phyloP scores from a whole-genome alignment of 2,329 filamentous ascomycete genomes.

The Neofusicoccum sp. region DNA sequence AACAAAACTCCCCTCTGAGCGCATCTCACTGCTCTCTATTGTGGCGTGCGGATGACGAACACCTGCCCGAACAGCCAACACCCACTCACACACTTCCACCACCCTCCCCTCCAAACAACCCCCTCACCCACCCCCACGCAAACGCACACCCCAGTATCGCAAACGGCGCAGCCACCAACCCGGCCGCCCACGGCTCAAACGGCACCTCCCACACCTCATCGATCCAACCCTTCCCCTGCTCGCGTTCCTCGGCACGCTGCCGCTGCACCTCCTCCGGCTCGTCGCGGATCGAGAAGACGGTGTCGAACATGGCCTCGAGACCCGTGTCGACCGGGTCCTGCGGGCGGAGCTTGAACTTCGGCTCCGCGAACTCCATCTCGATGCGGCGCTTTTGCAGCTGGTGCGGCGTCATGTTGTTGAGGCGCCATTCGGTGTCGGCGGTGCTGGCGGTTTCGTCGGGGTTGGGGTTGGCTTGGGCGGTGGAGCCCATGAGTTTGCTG shows the following conservation, averaged over 20 bases:
- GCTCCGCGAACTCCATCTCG: slow-evolving; percentile 6
- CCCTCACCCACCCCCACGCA: not conserved
- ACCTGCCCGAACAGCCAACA: not conserved
- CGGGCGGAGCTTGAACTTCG: slow-evolving; percentile 13
- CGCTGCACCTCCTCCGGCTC: slow-evolving; percentile 20
- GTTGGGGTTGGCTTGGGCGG: not conserved
- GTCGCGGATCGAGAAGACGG: slow-evolving; percentile 23
- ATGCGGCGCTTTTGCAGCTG: slow-evolving; percentile 1
- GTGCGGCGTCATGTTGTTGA: not conserved
- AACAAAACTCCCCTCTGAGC: no score
- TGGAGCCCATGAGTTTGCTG: slow-evolving; percentile 29
- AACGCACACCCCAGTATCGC: not conserved
- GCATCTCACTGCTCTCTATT: no score
- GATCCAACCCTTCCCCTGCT: slow-evolving; percentile 1
- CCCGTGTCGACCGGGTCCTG: slow-evolving; percentile 22
- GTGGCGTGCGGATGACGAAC: no score
- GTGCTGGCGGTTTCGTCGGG: not conserved
- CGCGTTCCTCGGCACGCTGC: slow-evolving; percentile 3
- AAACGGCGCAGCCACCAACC: not conserved
- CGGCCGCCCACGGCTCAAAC: not conserved
- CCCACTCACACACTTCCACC: not conserved
- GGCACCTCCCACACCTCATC: not conserved
- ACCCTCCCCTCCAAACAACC: not conserved
- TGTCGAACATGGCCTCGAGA: slow-evolving; percentile 23
- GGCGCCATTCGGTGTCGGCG: slow-evolving; percentile 1